Evolutionary conservation across 495 filamentous ascomycete genomes (phyloP).

Genomic region (Aspergillus conjunctus): DNA sequence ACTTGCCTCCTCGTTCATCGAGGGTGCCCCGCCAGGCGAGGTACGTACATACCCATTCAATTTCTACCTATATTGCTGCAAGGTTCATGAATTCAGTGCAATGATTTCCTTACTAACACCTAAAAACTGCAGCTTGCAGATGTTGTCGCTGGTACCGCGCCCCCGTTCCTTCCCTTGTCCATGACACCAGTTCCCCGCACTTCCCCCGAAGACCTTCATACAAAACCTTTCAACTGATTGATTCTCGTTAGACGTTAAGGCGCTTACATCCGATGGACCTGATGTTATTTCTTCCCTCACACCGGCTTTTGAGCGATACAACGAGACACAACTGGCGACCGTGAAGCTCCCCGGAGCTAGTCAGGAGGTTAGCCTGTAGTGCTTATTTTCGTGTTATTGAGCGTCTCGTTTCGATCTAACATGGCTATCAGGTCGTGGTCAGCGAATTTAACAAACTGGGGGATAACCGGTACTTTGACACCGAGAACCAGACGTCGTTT

Average conservation of each 20-base stretch:
- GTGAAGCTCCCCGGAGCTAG: conserved; percentile 86
- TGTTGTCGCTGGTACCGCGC: conserved; percentile 76
- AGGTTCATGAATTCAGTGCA: not conserved
- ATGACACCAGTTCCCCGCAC: not conserved
- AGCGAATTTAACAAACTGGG: conserved; percentile 82
- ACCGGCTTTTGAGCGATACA: conserved; percentile 92
- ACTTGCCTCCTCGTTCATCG: conserved; percentile 82
- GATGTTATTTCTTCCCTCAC: conserved; percentile 67
- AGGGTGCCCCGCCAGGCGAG: conserved; percentile 96
- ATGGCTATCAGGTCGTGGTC: conserved; percentile 66
- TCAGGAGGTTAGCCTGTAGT: conserved; percentile 57
- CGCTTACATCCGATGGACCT: conserved; percentile 71
- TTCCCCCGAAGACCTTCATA: not conserved
- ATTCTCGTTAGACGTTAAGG: conserved; percentile 77
- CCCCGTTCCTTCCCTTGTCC: conserved; percentile 1
- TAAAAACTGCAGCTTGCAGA: conserved; percentile 68
- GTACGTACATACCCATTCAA: conserved; percentile 50
- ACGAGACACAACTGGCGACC: conserved; percentile 87
- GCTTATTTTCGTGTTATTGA: not conserved
- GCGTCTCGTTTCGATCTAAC: not conserved
- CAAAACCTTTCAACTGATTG: conserved; percentile 6
- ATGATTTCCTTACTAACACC: not conserved
- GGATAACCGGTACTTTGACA: conserved; percentile 81
- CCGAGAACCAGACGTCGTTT: conserved; percentile 83
- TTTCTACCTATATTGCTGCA: not conserved